Conservation (phyloP, 345 rosid genomes). For the Syzygium aqueum region DNA sequence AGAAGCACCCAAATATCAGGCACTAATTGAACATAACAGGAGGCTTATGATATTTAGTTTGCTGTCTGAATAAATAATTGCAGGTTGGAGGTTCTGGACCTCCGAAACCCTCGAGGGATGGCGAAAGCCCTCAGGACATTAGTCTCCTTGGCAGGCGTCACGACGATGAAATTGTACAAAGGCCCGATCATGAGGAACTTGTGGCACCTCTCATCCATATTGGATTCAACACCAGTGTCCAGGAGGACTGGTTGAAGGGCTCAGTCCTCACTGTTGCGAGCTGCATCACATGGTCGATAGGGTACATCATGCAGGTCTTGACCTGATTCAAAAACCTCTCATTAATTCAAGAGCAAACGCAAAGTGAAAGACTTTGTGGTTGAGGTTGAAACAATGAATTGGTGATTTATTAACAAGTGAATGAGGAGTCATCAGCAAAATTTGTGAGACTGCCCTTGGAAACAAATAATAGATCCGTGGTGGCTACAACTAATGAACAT, state of each 20-base stretch:
- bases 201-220: slow-evolving; percentile 33
- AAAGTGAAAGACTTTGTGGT: not conserved
- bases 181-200: slow-evolving; percentile 34
- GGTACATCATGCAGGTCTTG: slow-evolving; percentile 67
- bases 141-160: slow-evolving; percentile 50
- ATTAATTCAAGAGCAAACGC: not conserved
- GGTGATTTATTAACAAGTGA: not conserved
- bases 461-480: not conserved
- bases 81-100: slow-evolving; percentile 48
- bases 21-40: too few species aligned
- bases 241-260: slow-evolving; percentile 52
- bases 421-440: not conserved
- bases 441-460: not conserved
- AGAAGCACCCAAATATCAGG: too few species aligned
- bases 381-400: not conserved
- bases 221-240: slow-evolving; percentile 10
- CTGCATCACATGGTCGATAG: slow-evolving; percentile 49
- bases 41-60: too few species aligned
- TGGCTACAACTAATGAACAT: not conserved
- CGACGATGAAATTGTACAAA: slow-evolving; percentile 42
- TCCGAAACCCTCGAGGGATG: slow-evolving; percentile 37
- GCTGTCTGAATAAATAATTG: not conserved
- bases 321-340: not conserved
- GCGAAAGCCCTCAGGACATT: slow-evolving; percentile 48
- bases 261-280: slow-evolving; percentile 48